Evolutionary conservation across 148 eudicot genomes (phyloP), one percentile per base, ranked within the genome.

Genomic region (Camellia japonica): DNA sequence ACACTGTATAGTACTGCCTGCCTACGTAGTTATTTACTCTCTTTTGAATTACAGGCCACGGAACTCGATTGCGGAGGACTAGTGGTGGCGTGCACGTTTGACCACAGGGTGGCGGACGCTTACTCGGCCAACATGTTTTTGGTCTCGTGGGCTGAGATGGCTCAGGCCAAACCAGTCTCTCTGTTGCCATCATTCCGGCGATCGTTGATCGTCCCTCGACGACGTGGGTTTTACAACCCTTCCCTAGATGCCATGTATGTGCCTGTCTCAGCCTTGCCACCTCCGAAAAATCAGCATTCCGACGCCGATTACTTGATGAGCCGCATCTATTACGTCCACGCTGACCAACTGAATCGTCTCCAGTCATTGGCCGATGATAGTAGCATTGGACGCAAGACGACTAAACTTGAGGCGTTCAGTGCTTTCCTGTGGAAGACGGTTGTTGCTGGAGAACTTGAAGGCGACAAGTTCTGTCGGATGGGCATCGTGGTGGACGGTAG

Each of bases 391-490:
- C 14, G 7, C 12, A 63, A 43, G 16, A 80, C 76, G 74, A 80
- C 86, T 11, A 92, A 90, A 77, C 80, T 89, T n/a, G 88, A 81
- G 68, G 78, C 92, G 19, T 86, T 92, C 56, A 80, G 86, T 74
- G 91, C 97, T 2, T 90, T 85, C 16, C 77, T 92, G 58, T 92
- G 97, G 97, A 84, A 90, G 68, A 38, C 84, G 16, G 51, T 92
- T 7, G 91, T 87, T 4, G 41, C 44, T 15, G 78, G 63, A 8
- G 43, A 79, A 51, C 64, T 30, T 30, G 30, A 30, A 30, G 30
- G 30, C 30, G 30, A 30, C 30, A 30, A 30, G 30, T 30, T 30
- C 30, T 30, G 30, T 30, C 30, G 30, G 30, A 30, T 30, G 30
- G 30, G 30, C 30, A 30, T 30, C 30, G 30, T 30, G 30, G 30